Percentiles rank a stretch among this genome's conserved stretches.
phyloP scores from a whole-genome alignment of 1,284 basidiomycete species.

The Tilletia caries region DNA sequence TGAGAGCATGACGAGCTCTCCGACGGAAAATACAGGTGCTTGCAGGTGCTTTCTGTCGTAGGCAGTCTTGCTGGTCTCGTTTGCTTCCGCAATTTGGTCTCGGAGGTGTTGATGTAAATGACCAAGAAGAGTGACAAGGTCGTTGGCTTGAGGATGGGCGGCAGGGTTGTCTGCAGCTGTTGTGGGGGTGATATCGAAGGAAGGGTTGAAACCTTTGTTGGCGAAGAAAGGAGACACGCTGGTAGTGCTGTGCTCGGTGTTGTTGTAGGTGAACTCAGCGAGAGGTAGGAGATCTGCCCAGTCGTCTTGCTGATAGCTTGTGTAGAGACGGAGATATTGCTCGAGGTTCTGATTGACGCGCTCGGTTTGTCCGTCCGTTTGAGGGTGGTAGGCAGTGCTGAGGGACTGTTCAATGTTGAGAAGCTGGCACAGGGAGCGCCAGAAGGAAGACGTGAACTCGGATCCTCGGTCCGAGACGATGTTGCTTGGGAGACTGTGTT shows the following conservation, averaged over 20 bases:
- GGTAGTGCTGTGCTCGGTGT: conserved; percentile 1
- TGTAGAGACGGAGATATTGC: conserved; percentile 38
- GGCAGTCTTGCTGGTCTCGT: neutral
- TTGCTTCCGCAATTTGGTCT: neutral
- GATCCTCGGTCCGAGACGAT: conserved; percentile 55
- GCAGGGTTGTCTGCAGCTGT: neutral
- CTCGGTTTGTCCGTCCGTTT: no score
- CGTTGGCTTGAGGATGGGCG: conserved; percentile 2
- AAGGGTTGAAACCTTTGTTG: conserved; percentile 14
- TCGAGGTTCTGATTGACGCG: conserved; percentile 56
- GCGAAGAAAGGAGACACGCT: conserved; percentile 16
- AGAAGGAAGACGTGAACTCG: conserved; percentile 51
- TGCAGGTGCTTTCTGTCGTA: neutral
- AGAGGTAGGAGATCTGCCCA: conserved; percentile 20
- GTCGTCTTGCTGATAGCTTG: conserved; percentile 23
- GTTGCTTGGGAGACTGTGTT: conserved; percentile 51
- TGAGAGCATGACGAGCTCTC: conserved; percentile 11
- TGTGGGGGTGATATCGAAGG: neutral
- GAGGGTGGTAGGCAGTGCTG: conserved; percentile 50
- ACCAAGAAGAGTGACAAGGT: neutral
- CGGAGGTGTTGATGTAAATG: neutral
- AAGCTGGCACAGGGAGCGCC: conserved; percentile 35
- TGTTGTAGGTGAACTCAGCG: conserved; percentile 20
- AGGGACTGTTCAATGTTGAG: conserved; percentile 31
- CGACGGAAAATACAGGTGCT: neutral